Evolutionary conservation across 345 rosid genomes (phyloP), one percentile per base, ranked within the genome.

Genomic region (Hypericum androsaemum): DNA sequence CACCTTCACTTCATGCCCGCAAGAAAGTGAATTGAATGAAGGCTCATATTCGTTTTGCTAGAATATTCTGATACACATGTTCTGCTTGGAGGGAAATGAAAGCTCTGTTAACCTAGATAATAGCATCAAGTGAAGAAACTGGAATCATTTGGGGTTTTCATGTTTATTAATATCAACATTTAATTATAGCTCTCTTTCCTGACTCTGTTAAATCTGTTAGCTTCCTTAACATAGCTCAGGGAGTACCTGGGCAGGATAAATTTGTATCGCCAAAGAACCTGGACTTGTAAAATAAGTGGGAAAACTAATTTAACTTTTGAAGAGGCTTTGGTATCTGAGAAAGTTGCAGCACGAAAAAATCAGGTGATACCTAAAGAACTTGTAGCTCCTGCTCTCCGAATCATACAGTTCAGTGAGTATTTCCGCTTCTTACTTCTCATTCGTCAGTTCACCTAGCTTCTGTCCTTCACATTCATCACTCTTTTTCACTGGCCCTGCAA

Each of bases 271-370:
- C 77, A 75, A 65, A 83, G 95, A 64, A 66, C 74, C 53, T 88
- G 98, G 98, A 76, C 78, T 38, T 88, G 98, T 66, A 80, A 77
- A 74, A 65, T 77, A 63, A 92, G 88, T 35, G 98, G 94, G 7
- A 92, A 83, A 74, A 57, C 75, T 53, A 74, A 83, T 73, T 62
- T 92, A 83, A 92, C 95, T 50, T 92, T 74, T 47, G 95, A 92
- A 69, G 98, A 85, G 83, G 97, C 98, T 50, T 71, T 88, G 81
- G 82, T 85, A n/a, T 83, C 90, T 11, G 98, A 92, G 73, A 88
- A 75, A 67, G 59, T 43, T 37, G 88, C 89, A 7, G 52, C 54
- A 52, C 73, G 78, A 74, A 92, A 72, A 73, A 89, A 85, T 71
- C 90, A 81, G 71, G 81, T 73, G 56, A 70, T 92, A 49, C 82